Evolutionary conservation across 352 stramenopile species (phyloP).

Genomic region (Albugo candida): DNA sequence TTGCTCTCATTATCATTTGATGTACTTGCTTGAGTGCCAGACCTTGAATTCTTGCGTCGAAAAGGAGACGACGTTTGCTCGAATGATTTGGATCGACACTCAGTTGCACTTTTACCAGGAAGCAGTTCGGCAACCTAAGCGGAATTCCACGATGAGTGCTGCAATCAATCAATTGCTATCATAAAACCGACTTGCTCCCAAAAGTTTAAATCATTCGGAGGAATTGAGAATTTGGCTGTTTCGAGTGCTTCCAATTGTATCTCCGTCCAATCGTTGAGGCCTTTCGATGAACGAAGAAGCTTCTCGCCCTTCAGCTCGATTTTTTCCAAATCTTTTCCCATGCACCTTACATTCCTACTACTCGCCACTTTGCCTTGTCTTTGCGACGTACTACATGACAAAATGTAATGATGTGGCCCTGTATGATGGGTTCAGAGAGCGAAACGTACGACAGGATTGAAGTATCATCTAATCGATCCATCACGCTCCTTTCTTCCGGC

Average conservation of each 20-base stretch:
- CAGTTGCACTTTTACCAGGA: slow-evolving; percentile 28
- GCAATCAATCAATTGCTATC: not conserved
- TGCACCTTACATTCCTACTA: not conserved
- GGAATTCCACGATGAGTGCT: not conserved
- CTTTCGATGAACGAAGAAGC: too few species aligned
- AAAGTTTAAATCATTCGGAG: slow-evolving; percentile 39
- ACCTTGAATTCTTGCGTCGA: slow-evolving; percentile 13
- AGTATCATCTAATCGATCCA: not conserved
- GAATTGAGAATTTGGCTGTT: slow-evolving; percentile 34
- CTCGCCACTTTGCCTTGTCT: slow-evolving; percentile 11
- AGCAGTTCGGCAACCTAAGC: slow-evolving; percentile 18
- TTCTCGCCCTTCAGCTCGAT: too few species aligned
- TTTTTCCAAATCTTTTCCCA: too few species aligned
- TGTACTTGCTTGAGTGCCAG: slow-evolving; percentile 1
- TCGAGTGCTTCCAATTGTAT: slow-evolving; percentile 27
- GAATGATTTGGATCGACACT: slow-evolving; percentile 42
- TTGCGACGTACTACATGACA: slow-evolving; percentile 10
- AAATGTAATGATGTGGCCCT: slow-evolving; percentile 1
- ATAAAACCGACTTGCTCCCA: slow-evolving; percentile 24
- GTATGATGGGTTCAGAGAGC: not conserved
- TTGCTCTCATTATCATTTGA: not conserved
- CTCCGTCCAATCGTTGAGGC: slow-evolving; percentile 19
- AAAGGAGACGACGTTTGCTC: slow-evolving; percentile 28
- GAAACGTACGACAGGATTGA: not conserved
- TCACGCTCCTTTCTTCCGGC: not conserved